Percentiles rank a stretch among this genome's conserved stretches.
These are phyloP conservation scores for Drosera capensis DNA, from an alignment of 148 eudicot genomes.

Conservation along the genomic window DNA sequence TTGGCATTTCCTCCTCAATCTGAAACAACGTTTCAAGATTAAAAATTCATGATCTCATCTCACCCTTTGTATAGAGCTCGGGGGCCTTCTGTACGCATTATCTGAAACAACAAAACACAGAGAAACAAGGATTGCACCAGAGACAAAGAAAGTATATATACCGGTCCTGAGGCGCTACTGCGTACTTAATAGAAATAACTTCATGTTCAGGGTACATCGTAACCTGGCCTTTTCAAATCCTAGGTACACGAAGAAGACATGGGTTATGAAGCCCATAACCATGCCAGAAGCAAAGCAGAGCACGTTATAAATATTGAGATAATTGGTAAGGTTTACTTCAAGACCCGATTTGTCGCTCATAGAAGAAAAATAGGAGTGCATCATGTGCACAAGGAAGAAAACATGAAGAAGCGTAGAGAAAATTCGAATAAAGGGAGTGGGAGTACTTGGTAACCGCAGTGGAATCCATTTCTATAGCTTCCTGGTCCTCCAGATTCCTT, in stretches of 20 bases:
- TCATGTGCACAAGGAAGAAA: background rate
- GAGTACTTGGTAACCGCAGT: conserved; percentile 76
- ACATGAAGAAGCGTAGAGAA: background rate
- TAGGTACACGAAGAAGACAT: too few species aligned
- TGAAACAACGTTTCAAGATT: too few species aligned
- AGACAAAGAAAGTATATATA: background rate
- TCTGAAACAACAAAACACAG: conserved; percentile 29
- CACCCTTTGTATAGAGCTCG: conserved; percentile 92
- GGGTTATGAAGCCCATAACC: too few species aligned
- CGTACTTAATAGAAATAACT: too few species aligned
- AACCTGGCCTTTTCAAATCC: too few species aligned
- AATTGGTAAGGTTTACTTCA: too few species aligned
- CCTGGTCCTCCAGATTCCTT: conserved; percentile 39
- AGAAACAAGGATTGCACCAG: conserved; percentile 2
- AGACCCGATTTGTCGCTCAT: too few species aligned
- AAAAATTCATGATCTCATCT: too few species aligned
- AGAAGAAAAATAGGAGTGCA: conserved; percentile 1
- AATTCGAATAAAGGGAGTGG: conserved; percentile 1
- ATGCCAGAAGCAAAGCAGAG: too few species aligned
- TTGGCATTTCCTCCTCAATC: too few species aligned
- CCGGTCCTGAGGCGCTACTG: background rate
- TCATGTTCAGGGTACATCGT: too few species aligned
- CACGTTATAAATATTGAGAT: too few species aligned
- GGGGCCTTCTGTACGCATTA: conserved; percentile 64
- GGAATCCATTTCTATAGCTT: conserved; percentile 63